Base-by-base conservation (phyloP, 371 early-diverging fungal genomes). In the Mortierella sp. region DNA sequence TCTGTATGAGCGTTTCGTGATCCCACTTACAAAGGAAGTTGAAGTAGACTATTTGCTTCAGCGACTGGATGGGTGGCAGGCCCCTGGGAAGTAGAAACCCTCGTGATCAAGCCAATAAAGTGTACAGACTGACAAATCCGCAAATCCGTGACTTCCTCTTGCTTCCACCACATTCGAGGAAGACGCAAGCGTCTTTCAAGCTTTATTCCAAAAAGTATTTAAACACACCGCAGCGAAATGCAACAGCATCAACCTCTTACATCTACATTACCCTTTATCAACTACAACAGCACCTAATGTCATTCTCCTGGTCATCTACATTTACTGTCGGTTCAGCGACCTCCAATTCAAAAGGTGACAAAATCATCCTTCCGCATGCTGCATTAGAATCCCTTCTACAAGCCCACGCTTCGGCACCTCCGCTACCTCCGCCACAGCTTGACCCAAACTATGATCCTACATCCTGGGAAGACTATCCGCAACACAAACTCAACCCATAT, bases 21-120 rank as follows among this genome's bases (percentile, higher is more conserved):
- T 95, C 61, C 96, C 96, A 2, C 75, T 96, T 74, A 96, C 96
- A 24, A 96, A 95, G 74, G 88, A 93, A 52, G 98, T 98, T 21
- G 98, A 98, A 84, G 94, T 98, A 19, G 95, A 95, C 50, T 98
- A 98, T 72, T 85, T 98, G 69, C 74, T 97, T 70, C 81, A 87
- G 58, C 87, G 98, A 74, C 70, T 86, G 69, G 83, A 86, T 65
- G 73, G 75, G 55, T 77, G 74, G 71, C 63, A 76, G 55, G 45
- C 24, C 63, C 58, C 76, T 21, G 48, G 63, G 52, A 21, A 55
- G 55, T 15, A 28, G 28, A 28, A 28, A 28, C 2, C 28, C 28
- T 28, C 28, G 28, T 28, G 28, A 28, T 28, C 28, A 28, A 28
- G 28, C 28, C 28, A 28, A 28, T 28, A 28, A 28, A 28, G 28